phyloP scores from a whole-genome alignment of 2,329 filamentous ascomycete species.

The Neofusicoccum parvum region DNA sequence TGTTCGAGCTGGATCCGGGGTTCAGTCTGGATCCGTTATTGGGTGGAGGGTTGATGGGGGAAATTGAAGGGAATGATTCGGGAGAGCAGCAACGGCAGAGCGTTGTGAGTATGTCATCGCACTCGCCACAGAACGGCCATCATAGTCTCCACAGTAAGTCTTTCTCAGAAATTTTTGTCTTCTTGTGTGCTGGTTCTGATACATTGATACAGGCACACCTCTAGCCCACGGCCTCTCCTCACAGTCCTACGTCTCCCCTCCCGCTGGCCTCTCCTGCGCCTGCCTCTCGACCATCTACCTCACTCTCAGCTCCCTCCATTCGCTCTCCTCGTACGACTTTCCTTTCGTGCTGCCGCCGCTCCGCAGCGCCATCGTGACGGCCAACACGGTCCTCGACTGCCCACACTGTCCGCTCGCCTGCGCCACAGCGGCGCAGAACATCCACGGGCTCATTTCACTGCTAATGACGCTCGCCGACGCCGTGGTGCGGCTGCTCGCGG shows the following conservation, averaged over 20 bases:
- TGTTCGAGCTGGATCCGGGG: slow-evolving; percentile 6
- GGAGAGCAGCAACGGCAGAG: background rate
- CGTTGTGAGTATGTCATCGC: background rate
- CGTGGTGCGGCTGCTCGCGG: slow-evolving; percentile 43
- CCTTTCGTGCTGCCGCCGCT: slow-evolving; percentile 46
- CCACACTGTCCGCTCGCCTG: slow-evolving; percentile 44
- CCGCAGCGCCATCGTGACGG: slow-evolving; percentile 44
- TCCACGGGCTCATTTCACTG: slow-evolving; percentile 45
- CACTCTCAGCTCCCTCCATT: slow-evolving; percentile 41
- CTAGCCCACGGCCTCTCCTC: background rate
- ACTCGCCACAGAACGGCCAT: background rate
- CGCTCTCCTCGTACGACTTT: slow-evolving; percentile 32
- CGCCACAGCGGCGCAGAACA: slow-evolving; percentile 50
- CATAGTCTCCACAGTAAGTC: background rate
- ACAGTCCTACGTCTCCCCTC: background rate
- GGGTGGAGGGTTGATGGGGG: background rate
- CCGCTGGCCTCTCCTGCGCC: slow-evolving; percentile 35
- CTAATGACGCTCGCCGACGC: slow-evolving; percentile 46
- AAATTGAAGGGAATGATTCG: background rate
- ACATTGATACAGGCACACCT: background rate
- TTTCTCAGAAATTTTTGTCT: background rate
- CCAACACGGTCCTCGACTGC: slow-evolving; percentile 45
- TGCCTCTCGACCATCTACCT: slow-evolving; percentile 52
- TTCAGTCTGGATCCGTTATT: slow-evolving; percentile 12
- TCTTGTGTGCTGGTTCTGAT: background rate